Evolutionary conservation across 805 yeast species (phyloP).

Genomic region (Zygotorulaspora florentina): DNA sequence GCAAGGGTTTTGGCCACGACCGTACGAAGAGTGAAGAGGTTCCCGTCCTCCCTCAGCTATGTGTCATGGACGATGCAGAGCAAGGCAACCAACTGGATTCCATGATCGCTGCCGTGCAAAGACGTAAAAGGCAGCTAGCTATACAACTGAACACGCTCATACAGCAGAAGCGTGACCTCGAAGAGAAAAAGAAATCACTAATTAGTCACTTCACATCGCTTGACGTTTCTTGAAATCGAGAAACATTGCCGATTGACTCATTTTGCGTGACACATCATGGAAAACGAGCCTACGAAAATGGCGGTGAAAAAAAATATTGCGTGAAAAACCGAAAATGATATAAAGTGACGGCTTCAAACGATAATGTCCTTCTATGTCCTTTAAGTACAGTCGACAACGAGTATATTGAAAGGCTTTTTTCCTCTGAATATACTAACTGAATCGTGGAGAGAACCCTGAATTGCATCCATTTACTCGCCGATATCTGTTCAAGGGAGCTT

Average conservation of each 20-base stretch:
- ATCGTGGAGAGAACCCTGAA: background rate
- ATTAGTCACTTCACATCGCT: background rate
- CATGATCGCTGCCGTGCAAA: constrained; percentile 5
- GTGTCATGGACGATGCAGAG: constrained; percentile 5
- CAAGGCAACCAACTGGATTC: constrained; percentile 1
- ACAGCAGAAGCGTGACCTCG: constrained; percentile 4
- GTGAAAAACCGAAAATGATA: background rate
- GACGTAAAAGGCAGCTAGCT: constrained; percentile 9
- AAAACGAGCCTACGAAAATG: background rate
- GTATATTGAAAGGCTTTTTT: background rate
- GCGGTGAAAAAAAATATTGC: background rate
- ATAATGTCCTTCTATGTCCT: constrained; percentile 14
- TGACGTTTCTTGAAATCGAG: background rate
- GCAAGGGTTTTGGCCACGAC: constrained; percentile 7
- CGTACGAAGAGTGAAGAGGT: background rate
- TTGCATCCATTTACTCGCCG: too few relatives aligned
- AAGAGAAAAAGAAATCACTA: background rate
- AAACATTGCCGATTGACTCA: background rate
- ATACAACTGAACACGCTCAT: constrained; percentile 9
- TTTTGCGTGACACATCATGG: background rate
- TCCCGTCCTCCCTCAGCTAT: constrained; percentile 8
- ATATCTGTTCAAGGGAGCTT: too few relatives aligned
- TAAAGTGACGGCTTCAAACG: background rate
- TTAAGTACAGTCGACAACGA: constrained; percentile 34
- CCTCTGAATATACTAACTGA: background rate